phyloP scores from a whole-genome alignment of 2,329 filamentous ascomycete species.

The Emergomyces africanus region DNA sequence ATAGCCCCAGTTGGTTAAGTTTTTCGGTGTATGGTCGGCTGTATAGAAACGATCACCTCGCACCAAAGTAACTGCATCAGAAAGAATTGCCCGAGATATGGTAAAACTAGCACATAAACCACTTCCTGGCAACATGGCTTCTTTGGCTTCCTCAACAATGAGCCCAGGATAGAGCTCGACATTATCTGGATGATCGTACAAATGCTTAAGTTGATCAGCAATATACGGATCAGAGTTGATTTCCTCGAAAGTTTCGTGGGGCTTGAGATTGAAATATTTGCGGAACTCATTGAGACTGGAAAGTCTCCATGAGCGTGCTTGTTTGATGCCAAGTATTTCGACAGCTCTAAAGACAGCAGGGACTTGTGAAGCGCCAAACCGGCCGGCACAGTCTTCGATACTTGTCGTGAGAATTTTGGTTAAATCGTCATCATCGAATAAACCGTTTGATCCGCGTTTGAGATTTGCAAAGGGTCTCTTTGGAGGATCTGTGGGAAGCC shows the following conservation, averaged over 20 bases:
- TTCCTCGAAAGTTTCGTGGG: conserved; percentile 45
- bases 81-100: conserved; percentile 28
- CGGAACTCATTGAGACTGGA: conserved; percentile 42
- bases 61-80: conserved; percentile 33
- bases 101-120: conserved; percentile 27
- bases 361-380: conserved; percentile 58
- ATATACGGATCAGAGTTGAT: conserved; percentile 47
- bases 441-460: conserved; percentile 46
- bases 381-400: conserved; percentile 57
- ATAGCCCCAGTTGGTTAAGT: conserved; percentile 30
- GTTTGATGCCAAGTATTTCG: conserved; percentile 67
- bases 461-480: conserved; percentile 51
- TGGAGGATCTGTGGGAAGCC: conserved; percentile 47
- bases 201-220: conserved; percentile 40
- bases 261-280: conserved; percentile 47
- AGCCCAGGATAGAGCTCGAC: conserved; percentile 60
- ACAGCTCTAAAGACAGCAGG: conserved; percentile 59
- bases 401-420: conserved; percentile 49
- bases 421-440: conserved; percentile 56
- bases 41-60: conserved; percentile 31
- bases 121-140: conserved; percentile 22
- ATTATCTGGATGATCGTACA: conserved; percentile 53
- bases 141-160: conserved; percentile 34
- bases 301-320: conserved; percentile 55
- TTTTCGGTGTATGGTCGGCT: conserved; percentile 16